Percentiles rank a stretch among this genome's conserved stretches.
These are phyloP conservation scores for Pholiota microspora DNA, from an alignment of 768 basidiomycete genomes.

Conservation along the genomic window DNA sequence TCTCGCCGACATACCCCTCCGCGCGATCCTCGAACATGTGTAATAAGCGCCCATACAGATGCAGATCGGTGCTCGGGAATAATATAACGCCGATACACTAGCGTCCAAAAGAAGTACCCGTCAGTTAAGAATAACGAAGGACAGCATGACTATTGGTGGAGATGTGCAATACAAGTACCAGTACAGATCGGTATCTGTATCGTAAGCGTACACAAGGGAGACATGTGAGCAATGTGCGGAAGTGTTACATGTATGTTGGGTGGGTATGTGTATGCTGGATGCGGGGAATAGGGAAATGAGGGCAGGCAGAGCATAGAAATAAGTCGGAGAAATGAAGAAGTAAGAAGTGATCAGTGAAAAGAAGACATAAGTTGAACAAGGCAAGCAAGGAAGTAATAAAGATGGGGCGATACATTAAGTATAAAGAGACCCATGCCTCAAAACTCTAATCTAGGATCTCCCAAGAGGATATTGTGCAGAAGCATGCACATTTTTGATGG, in stretches of 20 bases:
- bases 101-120: too few species aligned
- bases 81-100: too few species aligned
- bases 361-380: not conserved
- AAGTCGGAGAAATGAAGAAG: not conserved
- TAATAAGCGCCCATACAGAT: too few species aligned
- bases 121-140: too few species aligned
- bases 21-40: too few species aligned
- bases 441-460: constrained; percentile 1
- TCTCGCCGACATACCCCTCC: too few species aligned
- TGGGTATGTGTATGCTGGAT: not conserved
- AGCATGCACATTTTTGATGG: not conserved
- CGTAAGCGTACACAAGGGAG: not conserved
- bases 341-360: not conserved
- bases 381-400: not conserved
- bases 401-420: not conserved
- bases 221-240: not conserved
- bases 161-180: too few species aligned
- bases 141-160: too few species aligned
- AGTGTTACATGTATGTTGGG: not conserved
- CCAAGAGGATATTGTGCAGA: not conserved
- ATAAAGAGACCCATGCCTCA: not conserved
- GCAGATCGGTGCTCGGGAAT: too few species aligned
- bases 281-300: not conserved
- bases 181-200: too few species aligned
- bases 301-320: not conserved